Evolutionary conservation across 306 rosid genomes (phyloP), one percentile per base, ranked within the genome.

Genomic region (Vachellia collinsii): DNA sequence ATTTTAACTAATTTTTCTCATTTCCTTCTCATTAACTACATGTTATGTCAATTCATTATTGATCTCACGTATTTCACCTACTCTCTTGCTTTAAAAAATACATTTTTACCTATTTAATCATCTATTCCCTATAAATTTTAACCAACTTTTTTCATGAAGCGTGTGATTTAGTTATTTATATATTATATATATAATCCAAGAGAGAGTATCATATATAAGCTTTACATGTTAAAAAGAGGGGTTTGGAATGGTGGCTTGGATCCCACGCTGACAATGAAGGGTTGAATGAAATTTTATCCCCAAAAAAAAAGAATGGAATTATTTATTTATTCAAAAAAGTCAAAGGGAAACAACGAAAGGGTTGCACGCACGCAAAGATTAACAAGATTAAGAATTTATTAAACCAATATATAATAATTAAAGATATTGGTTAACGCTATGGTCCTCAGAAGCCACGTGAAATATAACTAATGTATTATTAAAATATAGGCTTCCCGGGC

Each of bases 221-320:
- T 41, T 12, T 62, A 61, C n/a, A 82, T 25, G 17, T 14, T 4
- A 51, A 51, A 51, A 51, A 8, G 22, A 51, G 6, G 20, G 12
- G 36, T 7, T 63, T 22, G 51, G 71, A 11, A 22, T 82, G 79
- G 79, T 54, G 3, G 25, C 44, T 67, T 78, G 80, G 9, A 58
- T 25, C n/a, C 83, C 7, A 78, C 69, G 80, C 6, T 0, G 37
- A 77, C 38, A 22, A 43, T 10, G 46, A 17, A 36, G 34, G 3
- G 71, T 44, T 11, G 59, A 65, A 67, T 54, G 17, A 29, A n/a
- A 58, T 17, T 54, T n/a, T 2, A 19, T 54, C 11, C 25, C 59
- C 1, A 14, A 44, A 16, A 50, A 16, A 50, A 50, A 50, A 4
- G 44, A 0, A 0, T 17, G 54, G n/a, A 54, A n/a, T 54, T 1